Percentiles rank a stretch among this genome's conserved stretches.
Evolutionary conservation across 2,329 filamentous ascomycete species (phyloP).

Genomic region (Alternaria angustiovoidea): DNA sequence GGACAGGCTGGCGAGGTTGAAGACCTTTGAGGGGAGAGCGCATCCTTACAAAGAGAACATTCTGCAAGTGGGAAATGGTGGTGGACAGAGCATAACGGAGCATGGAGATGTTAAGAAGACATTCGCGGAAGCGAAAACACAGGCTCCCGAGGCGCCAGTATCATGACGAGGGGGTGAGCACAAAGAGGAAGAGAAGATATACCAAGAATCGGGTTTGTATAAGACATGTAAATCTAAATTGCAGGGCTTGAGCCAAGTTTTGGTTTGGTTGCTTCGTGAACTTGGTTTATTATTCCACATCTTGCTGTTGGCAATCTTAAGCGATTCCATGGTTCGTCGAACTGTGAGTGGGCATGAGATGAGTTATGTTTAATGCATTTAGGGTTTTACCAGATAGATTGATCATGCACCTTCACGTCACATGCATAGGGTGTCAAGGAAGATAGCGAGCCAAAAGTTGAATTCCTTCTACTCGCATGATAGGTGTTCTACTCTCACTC

Average conservation of each 20-base stretch:
- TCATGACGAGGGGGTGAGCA: constrained; percentile 24
- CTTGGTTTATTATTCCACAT: neutral
- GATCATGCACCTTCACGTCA: neutral
- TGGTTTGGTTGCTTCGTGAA: neutral
- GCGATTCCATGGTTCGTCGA: neutral
- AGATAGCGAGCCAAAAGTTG: neutral
- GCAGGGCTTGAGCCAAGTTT: neutral
- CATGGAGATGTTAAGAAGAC: constrained; percentile 51
- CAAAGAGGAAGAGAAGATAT: neutral
- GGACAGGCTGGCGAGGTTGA: constrained; percentile 84
- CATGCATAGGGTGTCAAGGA: neutral
- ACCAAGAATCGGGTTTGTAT: constrained; percentile 1
- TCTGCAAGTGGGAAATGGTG: constrained; percentile 67
- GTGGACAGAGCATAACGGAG: constrained; percentile 44
- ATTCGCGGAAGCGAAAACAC: constrained; percentile 35
- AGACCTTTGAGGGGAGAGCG: constrained; percentile 91
- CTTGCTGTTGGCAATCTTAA: neutral
- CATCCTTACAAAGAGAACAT: constrained; percentile 95
- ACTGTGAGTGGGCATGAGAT: neutral
- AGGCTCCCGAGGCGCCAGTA: constrained; percentile 21
- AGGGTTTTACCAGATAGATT: neutral
- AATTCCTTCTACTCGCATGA: constrained; percentile 4
- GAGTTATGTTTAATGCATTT: neutral
- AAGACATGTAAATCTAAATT: constrained; percentile 1
- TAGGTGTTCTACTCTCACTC: constrained; percentile 26